Percentiles rank a stretch among this genome's conserved stretches.
Evolutionary conservation across 768 basidiomycete species (phyloP).

Genomic region (Podaxis sp.): DNA sequence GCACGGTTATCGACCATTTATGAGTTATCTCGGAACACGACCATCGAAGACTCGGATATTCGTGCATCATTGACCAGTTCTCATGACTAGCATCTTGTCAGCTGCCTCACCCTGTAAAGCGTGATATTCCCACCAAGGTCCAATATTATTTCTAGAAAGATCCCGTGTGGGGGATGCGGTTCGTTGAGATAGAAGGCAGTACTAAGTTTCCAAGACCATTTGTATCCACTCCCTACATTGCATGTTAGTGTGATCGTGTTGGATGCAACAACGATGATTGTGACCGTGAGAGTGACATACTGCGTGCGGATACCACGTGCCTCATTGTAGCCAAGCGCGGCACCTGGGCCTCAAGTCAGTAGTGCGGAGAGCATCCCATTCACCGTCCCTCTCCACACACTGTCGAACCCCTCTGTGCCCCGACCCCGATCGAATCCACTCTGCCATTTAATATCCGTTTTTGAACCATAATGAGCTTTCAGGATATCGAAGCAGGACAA

Average conservation of each 20-base stretch:
- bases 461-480: conserved; percentile 45
- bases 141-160: no score
- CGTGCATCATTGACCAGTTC: no score
- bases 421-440: background rate
- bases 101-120: no score
- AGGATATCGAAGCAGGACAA: conserved; percentile 52
- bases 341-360: conserved; percentile 1
- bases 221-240: background rate
- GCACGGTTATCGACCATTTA: no score
- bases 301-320: conserved; percentile 1
- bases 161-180: no score
- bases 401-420: background rate
- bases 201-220: no score
- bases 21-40: no score
- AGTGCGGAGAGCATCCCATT: background rate
- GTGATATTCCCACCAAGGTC: no score
- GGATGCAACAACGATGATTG: background rate
- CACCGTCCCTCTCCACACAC: background rate
- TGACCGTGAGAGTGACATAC: background rate
- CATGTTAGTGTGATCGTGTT: background rate
- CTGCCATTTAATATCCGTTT: background rate
- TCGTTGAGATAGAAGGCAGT: no score
- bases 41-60: no score
- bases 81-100: no score
- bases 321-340: background rate